phyloP scores from a whole-genome alignment of 495 filamentous ascomycete genomes.

The Melanomma pulvis-pyrius region DNA sequence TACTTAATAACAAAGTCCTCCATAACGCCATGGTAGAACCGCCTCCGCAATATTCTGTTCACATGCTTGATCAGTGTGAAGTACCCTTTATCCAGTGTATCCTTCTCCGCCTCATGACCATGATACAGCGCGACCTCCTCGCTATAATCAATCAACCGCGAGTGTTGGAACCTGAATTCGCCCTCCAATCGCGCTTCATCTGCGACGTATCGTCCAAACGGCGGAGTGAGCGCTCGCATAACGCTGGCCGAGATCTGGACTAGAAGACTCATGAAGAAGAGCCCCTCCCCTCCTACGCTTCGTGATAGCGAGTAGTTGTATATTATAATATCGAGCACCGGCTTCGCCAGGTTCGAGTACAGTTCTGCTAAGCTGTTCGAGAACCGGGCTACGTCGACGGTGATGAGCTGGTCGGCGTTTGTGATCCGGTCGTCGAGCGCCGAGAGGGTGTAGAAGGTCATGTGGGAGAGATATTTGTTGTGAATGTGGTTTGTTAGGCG shows the following conservation, averaged over 20 bases:
- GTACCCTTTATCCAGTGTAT: constrained; percentile 95
- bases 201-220: constrained; percentile 96
- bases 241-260: constrained; percentile 90
- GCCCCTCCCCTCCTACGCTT: constrained; percentile 90
- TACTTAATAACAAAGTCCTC: constrained; percentile 99
- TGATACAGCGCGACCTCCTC: constrained; percentile 93
- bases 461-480: constrained; percentile 86
- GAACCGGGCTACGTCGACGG: constrained; percentile 93
- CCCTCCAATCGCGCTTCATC: constrained; percentile 94
- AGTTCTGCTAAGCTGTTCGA: constrained; percentile 92
- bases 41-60: constrained; percentile 85
- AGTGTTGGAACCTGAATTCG: constrained; percentile 95
- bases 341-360: constrained; percentile 97
- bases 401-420: constrained; percentile 96
- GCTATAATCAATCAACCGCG: constrained; percentile 87
- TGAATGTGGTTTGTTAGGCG: constrained; percentile 91
- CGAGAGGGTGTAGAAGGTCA: constrained; percentile 97
- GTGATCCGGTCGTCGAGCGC: constrained; percentile 97
- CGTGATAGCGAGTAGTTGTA: constrained; percentile 93
- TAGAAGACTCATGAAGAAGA: constrained; percentile 90
- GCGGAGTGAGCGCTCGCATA: constrained; percentile 95
- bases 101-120: constrained; percentile 95
- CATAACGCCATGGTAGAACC: constrained; percentile 96
- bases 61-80: constrained; percentile 99
- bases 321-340: constrained; percentile 89